Conservation (phyloP, 1,139 yeast genomes). For the Debaryomyces subglobosus region DNA sequence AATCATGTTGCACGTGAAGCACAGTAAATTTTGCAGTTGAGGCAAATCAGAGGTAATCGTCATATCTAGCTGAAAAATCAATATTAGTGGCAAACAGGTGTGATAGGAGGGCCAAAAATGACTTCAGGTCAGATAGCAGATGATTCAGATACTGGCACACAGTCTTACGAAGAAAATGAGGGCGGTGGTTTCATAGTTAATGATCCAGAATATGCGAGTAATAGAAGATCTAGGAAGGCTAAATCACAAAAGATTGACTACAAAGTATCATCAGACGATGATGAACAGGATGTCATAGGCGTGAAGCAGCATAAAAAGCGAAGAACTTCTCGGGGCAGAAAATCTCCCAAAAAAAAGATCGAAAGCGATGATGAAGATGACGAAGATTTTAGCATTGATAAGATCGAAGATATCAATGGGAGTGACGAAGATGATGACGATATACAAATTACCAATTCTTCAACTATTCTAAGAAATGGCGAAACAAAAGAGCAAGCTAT, state of each 20-base stretch:
- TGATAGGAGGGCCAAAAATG: not conserved
- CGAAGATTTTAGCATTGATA: constrained; percentile 27
- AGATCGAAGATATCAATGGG: constrained; percentile 28
- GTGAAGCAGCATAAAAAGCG: not conserved
- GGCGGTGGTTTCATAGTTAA: constrained; percentile 49
- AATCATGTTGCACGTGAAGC: constrained; percentile 6
- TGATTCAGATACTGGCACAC: constrained; percentile 5
- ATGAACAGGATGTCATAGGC: constrained; percentile 19
- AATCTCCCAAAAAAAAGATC: constrained; percentile 13
- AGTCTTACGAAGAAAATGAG: not conserved
- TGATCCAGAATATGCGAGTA: constrained; percentile 32
- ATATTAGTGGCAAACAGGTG: not conserved
- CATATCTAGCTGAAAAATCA: not conserved
- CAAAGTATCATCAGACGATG: constrained; percentile 26
- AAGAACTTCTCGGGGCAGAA: constrained; percentile 17
- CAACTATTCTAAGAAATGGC: constrained; percentile 21
- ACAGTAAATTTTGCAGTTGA: constrained; percentile 4
- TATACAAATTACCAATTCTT: constrained; percentile 18
- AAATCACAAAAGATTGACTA: constrained; percentile 23
- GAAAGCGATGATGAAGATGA: constrained; percentile 27
- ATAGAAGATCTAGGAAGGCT: constrained; percentile 22
- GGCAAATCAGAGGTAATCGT: not conserved
- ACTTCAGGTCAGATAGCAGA: not conserved
- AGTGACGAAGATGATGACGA: constrained; percentile 35
- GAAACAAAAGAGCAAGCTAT: constrained; percentile 27